Conservation (phyloP, 176 grass and related monocot species). For the Hordeum marinum region DNA sequence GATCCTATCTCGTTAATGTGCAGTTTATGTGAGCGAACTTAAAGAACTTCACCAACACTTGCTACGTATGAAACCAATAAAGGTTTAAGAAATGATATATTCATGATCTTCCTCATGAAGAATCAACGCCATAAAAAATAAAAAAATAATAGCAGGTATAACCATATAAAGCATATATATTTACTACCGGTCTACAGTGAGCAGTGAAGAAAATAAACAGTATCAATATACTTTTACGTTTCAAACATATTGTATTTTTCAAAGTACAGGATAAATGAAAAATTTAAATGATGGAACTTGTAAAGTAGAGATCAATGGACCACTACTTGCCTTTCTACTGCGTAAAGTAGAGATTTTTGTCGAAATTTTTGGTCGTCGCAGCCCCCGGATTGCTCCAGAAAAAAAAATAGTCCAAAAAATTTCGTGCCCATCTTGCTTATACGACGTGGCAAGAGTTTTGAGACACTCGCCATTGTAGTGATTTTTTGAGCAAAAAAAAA, state of each 20-base stretch:
- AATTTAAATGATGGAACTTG: background rate
- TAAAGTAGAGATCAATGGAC: background rate
- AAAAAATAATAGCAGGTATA: background rate
- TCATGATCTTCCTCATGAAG: background rate
- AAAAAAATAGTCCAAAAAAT: no score
- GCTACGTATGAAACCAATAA: background rate
- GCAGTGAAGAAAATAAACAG: background rate
- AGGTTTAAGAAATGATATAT: background rate
- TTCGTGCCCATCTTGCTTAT: no score
- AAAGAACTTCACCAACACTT: background rate
- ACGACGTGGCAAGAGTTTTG: no score
- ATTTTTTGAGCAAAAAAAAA: no score
- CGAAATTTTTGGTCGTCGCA: no score
- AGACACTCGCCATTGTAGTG: no score
- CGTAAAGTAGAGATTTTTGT: background rate
- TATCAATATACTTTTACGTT: background rate
- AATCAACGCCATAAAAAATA: background rate
- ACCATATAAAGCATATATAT: background rate
- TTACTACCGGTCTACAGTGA: background rate
- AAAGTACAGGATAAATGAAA: background rate
- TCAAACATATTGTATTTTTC: background rate
- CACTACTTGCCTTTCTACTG: conserved; percentile 61
- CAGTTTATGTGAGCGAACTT: background rate
- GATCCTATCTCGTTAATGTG: background rate
- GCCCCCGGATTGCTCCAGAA: no score